Evolutionary conservation across 2,329 filamentous ascomycete genomes (phyloP).

Genomic region (Penicillium sumatraense): DNA sequence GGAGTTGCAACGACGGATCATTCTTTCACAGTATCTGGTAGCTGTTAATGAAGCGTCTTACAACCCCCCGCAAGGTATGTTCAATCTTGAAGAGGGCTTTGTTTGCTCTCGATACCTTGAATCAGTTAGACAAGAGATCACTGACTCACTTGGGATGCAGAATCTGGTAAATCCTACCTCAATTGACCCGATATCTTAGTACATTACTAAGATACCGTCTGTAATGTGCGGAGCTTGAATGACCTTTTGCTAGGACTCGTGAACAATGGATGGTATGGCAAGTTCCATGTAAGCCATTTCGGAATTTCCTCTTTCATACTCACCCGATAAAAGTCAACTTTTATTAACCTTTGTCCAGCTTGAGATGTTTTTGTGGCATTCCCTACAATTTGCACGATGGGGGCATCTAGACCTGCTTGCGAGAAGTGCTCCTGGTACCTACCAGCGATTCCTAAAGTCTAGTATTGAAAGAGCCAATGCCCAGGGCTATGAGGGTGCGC

Average conservation of each 20-base stretch:
- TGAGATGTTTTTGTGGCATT: constrained; percentile 14
- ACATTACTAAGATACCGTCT: neutral
- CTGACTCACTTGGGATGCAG: neutral
- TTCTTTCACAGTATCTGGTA: constrained; percentile 59
- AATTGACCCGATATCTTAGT: neutral
- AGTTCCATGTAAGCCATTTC: constrained; percentile 9
- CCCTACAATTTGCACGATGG: constrained; percentile 13
- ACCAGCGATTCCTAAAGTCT: constrained; percentile 51
- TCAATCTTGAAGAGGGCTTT: neutral
- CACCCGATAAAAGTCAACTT: neutral
- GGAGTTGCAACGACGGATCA: constrained; percentile 58
- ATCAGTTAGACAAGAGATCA: no score
- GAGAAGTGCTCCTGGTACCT: constrained; percentile 36
- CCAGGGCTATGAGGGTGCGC: constrained; percentile 49
- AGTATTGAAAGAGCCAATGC: constrained; percentile 39
- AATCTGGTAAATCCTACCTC: neutral
- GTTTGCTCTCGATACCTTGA: neutral
- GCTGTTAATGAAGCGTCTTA: constrained; percentile 48
- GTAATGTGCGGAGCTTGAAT: neutral
- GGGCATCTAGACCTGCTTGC: constrained; percentile 11
- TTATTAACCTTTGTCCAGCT: neutral
- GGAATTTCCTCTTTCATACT: neutral
- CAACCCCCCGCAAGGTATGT: constrained; percentile 10
- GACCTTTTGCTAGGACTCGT: constrained; percentile 5
- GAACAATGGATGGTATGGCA: constrained; percentile 17